These are phyloP conservation scores for Lanmaoa pseudosensibilis DNA, from an alignment of 768 basidiomycete genomes.

Conservation along the genomic window DNA sequence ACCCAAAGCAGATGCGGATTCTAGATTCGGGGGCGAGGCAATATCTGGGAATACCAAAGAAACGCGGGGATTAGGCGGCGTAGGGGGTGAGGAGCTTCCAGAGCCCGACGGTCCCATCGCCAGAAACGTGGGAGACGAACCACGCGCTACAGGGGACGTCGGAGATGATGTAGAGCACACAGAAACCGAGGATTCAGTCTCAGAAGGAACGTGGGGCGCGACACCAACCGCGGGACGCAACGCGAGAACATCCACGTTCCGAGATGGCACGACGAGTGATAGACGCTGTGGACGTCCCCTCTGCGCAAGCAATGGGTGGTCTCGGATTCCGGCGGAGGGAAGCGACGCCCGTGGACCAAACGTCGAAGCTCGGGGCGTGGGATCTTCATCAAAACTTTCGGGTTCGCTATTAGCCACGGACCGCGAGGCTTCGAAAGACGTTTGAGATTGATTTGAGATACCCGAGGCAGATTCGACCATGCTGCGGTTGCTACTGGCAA, in stretches of 20 bases:
- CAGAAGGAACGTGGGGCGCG: constrained; percentile 23
- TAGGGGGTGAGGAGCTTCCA: not conserved
- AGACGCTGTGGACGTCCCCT: constrained; percentile 14
- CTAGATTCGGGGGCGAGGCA: constrained; percentile 3
- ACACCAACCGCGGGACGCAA: constrained; percentile 24
- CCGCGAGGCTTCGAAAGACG: constrained; percentile 8
- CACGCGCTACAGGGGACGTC: constrained; percentile 5
- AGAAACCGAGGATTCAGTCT: constrained; percentile 14
- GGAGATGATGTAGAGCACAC: constrained; percentile 14
- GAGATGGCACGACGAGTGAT: constrained; percentile 17
- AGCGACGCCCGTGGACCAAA: constrained; percentile 9
- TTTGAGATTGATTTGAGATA: not conserved
- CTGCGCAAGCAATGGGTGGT: not conserved
- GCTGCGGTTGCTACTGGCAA: not conserved
- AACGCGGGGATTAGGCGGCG: constrained; percentile 6
- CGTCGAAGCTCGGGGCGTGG: constrained; percentile 25
- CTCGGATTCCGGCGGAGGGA: not conserved
- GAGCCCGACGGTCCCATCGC: not conserved
- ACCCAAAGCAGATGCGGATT: constrained; percentile 20
- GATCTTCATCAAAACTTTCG: constrained; percentile 20
- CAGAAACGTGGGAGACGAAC: constrained; percentile 4
- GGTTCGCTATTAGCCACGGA: constrained; percentile 6
- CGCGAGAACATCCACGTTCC: not conserved
- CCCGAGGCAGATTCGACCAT: constrained; percentile 1
- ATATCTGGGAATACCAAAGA: constrained; percentile 4